Conservation (phyloP, 2,329 filamentous ascomycete genomes). For the Alternaria alternata region DNA sequence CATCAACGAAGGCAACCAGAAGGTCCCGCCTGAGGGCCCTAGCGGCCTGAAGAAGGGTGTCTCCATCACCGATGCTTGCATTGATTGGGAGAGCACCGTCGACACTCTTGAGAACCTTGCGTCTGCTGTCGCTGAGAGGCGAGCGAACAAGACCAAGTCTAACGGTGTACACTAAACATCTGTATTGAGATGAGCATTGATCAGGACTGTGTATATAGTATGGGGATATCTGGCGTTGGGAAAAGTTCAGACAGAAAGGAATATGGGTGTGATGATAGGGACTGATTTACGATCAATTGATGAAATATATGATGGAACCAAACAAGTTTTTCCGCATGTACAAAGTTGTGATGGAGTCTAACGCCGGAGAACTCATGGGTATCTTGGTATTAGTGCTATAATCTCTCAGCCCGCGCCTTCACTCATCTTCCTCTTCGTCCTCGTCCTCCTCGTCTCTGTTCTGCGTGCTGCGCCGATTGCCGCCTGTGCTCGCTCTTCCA, state of each 20-base stretch:
- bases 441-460: conserved; percentile 8
- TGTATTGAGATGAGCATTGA: not conserved
- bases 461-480: conserved; percentile 7
- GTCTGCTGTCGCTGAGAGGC: conserved; percentile 78
- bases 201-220: conserved; percentile 18
- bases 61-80: conserved; percentile 95
- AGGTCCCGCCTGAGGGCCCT: conserved; percentile 84
- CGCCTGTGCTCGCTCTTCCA: conserved; percentile 17
- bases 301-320: not conserved
- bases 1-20: conserved; percentile 81
- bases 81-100: conserved; percentile 88
- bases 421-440: conserved; percentile 12
- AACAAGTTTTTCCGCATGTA: not conserved
- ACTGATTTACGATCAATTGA: not conserved
- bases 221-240: conserved; percentile 1
- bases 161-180: conserved; percentile 28
- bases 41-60: conserved; percentile 83
- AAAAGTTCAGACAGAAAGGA: conserved; percentile 1
- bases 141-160: conserved; percentile 56
- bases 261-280: not conserved
- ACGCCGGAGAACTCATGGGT: conserved; percentile 1
- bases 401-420: conserved; percentile 6
- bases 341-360: not conserved
- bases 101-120: conserved; percentile 84
- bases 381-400: not conserved